Evolutionary conservation across 345 rosid species (phyloP).

Genomic region (Eutrema yunnanense): DNA sequence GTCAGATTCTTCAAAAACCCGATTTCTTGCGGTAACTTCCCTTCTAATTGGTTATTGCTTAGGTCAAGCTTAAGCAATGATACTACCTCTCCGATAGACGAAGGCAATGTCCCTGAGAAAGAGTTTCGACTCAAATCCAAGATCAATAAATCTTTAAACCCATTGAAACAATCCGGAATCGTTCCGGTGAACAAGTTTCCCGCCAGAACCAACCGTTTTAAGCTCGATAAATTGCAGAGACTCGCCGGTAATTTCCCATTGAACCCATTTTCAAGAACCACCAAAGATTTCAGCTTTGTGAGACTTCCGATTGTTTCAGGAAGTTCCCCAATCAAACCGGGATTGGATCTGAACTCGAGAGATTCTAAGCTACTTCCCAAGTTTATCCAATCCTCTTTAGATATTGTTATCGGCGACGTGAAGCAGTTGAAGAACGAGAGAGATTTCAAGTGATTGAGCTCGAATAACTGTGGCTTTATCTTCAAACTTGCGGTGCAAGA

Average conservation of each 20-base stretch:
- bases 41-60: slow-evolving; percentile 56
- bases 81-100: slow-evolving; percentile 42
- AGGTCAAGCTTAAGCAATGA: slow-evolving; percentile 79
- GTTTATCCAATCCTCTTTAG: slow-evolving; percentile 42
- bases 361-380: slow-evolving; percentile 49
- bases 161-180: slow-evolving; percentile 46
- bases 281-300: slow-evolving; percentile 61
- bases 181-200: slow-evolving; percentile 54
- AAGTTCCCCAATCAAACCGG: slow-evolving; percentile 57
- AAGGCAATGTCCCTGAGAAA: slow-evolving; percentile 58
- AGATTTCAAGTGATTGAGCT: slow-evolving; percentile 66
- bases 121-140: slow-evolving; percentile 70
- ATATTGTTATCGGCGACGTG: slow-evolving; percentile 32
- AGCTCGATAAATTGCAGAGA: slow-evolving; percentile 41
- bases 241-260: slow-evolving; percentile 47
- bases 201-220: slow-evolving; percentile 61
- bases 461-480: slow-evolving; percentile 55
- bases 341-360: slow-evolving; percentile 72
- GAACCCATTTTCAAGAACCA: slow-evolving; percentile 67
- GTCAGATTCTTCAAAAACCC: slow-evolving; percentile 57
- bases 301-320: slow-evolving; percentile 52
- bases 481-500: slow-evolving; percentile 43
- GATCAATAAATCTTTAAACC: slow-evolving; percentile 54
- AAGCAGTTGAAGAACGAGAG: slow-evolving; percentile 74
- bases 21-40: slow-evolving; percentile 43